Evolutionary conservation across 2,329 filamentous ascomycete species (phyloP), one percentile per base, ranked within the genome.

Genomic region (Cladosporium colombiae): DNA sequence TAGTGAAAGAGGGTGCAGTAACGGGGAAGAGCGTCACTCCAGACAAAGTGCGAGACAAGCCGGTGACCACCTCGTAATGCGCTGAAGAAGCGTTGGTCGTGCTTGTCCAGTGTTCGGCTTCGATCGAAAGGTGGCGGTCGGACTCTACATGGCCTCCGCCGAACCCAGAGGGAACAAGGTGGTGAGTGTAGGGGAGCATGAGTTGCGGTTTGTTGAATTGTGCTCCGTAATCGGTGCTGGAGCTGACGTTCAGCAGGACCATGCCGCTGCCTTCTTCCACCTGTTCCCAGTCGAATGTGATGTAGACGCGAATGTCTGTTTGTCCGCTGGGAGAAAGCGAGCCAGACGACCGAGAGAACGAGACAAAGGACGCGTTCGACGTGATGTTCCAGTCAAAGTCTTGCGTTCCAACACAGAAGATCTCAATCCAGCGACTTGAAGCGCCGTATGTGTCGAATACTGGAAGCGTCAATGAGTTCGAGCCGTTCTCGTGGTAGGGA

Each of bases 61-160:
- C 79, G 13, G 80, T 77, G 57, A 89, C 81, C 0, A 80, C 82
- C 65, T 82, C 80, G 74, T 88, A 88, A 3, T 78, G 78, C 0
- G 70, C 72, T 0, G 70, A 68, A 0, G 77, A 50, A 27, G 60
- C 62, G 21, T 68, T 61, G 18, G 70, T 67, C 35, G 72, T 71
- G 18, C 66, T 65, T 13, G 71, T 70, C 66, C 69, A 74, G 67
- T 78, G 76, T 65, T 74, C 76, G 16, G 74, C 68, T 68, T 79
- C 76, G 37, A 81, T 78, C 2, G 75, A 75, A 63, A 81, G 66
- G 52, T 73, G 73, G 13, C 71, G 72, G 70, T 89, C 86, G 0
- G 84, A 84, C 75, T 91, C 88, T 55, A 89, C 81, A 68, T 88
- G 90, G 3, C 88, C 88, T 33, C 77, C 66, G 8, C 77, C 80